Percentiles rank a stretch among this genome's conserved stretches.
Conservation (phyloP, 1,284 basidiomycete species). For the Ustilago loliicola region DNA sequence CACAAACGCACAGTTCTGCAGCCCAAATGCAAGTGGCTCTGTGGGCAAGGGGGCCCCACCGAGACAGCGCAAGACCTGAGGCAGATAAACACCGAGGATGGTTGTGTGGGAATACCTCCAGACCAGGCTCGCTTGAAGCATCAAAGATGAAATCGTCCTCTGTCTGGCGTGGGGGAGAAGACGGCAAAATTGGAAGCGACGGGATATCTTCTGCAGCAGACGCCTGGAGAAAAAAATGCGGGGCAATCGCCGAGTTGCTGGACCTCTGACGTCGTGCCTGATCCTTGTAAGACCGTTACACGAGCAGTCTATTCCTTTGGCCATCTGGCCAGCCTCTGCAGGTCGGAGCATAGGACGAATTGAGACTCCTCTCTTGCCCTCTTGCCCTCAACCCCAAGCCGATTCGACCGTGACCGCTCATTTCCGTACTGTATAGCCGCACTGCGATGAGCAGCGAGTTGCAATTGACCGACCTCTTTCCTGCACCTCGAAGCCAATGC, state of each 20-base stretch:
- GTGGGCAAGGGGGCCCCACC: background rate
- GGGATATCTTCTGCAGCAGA: no score
- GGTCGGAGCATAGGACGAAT: background rate
- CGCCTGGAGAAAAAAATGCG: background rate
- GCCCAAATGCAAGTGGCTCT: background rate
- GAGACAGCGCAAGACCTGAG: background rate
- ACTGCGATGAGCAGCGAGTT: background rate
- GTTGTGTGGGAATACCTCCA: background rate
- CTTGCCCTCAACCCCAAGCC: background rate
- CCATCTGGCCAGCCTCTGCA: background rate
- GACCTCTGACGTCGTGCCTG: constrained; percentile 1
- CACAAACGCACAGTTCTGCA: background rate
- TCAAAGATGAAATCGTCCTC: background rate
- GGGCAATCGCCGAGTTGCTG: constrained; percentile 1
- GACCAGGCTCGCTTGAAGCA: background rate
- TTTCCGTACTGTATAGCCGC: background rate
- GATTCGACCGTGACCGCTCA: background rate
- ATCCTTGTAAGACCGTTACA: background rate
- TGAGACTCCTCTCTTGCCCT: background rate
- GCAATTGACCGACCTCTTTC: constrained; percentile 3
- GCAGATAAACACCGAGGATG: background rate
- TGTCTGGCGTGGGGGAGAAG: constrained; percentile 3
- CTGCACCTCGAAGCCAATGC: background rate
- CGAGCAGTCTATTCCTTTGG: background rate
- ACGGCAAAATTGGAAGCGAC: background rate